A percentile compares a stretch with the other conserved stretches of the same genome.
Evolutionary conservation across 1,284 basidiomycete genomes (phyloP).

Genomic region (Xerocomus tenax): DNA sequence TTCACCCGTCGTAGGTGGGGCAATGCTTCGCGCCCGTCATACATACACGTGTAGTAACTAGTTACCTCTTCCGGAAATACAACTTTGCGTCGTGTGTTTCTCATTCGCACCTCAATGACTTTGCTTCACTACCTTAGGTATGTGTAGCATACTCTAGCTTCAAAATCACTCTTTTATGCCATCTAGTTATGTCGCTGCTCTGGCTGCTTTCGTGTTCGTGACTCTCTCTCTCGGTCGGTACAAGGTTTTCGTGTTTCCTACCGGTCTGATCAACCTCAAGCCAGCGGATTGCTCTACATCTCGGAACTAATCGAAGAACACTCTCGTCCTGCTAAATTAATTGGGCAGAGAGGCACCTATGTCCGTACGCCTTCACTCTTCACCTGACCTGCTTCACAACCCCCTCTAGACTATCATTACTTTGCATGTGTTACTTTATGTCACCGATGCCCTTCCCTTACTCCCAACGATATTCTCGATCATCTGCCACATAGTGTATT

Average conservation of each 20-base stretch:
- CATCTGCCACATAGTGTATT: conserved; percentile 76
- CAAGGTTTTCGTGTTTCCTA: neutral
- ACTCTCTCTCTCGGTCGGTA: conserved; percentile 67
- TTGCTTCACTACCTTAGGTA: conserved; percentile 47
- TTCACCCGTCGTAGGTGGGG: conserved; percentile 8
- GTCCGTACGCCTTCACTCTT: conserved; percentile 43
- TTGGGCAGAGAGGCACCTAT: conserved; percentile 79
- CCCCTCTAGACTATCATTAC: conserved; percentile 59
- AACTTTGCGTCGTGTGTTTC: neutral
- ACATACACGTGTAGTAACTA: neutral
- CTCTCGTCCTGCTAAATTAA: conserved; percentile 65
- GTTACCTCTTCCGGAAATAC: conserved; percentile 6
- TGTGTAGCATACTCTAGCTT: neutral
- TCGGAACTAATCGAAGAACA: conserved; percentile 94
- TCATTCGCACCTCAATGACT: conserved; percentile 8
- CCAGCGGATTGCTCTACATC: conserved; percentile 84
- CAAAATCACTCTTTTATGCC: neutral
- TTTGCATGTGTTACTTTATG: conserved; percentile 70
- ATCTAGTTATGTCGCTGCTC: conserved; percentile 54
- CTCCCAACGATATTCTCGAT: conserved; percentile 70
- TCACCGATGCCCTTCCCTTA: conserved; percentile 73
- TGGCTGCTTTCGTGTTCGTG: conserved; percentile 69
- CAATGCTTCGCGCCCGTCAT: conserved; percentile 30
- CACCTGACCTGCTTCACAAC: conserved; percentile 2
- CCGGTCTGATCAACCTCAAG: conserved; percentile 36